A percentile compares a stretch with the other conserved stretches of the same genome.
Conservation (phyloP, 1,284 basidiomycete genomes). For the Leccinum cinnamomeum region DNA sequence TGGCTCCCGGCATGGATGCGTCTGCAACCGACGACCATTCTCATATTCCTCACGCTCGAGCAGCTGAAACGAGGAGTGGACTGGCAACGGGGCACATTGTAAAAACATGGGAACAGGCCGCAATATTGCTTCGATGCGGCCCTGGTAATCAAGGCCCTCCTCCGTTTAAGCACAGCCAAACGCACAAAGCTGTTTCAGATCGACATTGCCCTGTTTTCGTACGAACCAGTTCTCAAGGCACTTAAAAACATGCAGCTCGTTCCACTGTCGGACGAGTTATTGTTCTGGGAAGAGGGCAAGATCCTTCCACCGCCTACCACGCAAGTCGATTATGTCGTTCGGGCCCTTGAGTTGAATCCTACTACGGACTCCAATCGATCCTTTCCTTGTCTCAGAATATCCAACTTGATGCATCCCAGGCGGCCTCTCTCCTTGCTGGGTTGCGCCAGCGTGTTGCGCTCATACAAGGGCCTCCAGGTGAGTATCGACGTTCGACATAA, state of each 20-base stretch:
- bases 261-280: conserved; percentile 50
- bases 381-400: conserved; percentile 41
- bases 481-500: conserved; percentile 10
- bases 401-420: conserved; percentile 52
- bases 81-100: conserved; percentile 26
- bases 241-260: conserved; percentile 47
- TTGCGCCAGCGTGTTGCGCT: conserved; percentile 54
- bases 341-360: conserved; percentile 37
- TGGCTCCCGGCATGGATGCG: conserved; percentile 86
- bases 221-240: conserved; percentile 56
- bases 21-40: conserved; percentile 81
- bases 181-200: conserved; percentile 53
- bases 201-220: conserved; percentile 61
- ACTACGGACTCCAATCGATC: conserved; percentile 39
- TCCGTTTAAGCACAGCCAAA: conserved; percentile 40
- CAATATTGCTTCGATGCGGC: background rate
- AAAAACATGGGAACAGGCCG: background rate
- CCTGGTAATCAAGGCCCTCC: conserved; percentile 39
- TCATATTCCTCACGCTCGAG: conserved; percentile 81
- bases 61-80: conserved; percentile 27
- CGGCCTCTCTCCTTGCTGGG: conserved; percentile 48
- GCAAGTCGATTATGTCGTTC: conserved; percentile 19
- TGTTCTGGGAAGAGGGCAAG: conserved; percentile 45
- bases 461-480: conserved; percentile 69
- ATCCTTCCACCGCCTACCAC: conserved; percentile 1